phyloP scores from a whole-genome alignment of 1,139 yeast species.

The Zygosaccharomyces pseudobailii region DNA sequence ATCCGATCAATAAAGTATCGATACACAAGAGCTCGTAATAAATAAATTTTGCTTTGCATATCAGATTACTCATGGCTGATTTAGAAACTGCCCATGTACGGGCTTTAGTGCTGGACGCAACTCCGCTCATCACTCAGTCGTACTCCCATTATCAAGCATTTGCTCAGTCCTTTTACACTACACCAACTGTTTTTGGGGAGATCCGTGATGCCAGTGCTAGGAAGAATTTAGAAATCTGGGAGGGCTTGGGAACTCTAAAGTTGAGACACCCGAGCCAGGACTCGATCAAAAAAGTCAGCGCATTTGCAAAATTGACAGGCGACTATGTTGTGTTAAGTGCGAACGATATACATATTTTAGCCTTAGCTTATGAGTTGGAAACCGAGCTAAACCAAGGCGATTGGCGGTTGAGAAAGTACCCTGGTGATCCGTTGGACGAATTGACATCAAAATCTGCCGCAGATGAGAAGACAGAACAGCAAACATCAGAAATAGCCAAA shows the following conservation, averaged over 20 bases:
- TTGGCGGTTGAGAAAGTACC: conserved; percentile 62
- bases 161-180: conserved; percentile 71
- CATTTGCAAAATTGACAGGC: conserved; percentile 84
- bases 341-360: conserved; percentile 89
- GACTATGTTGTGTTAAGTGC: conserved; percentile 82
- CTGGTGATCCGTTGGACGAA: conserved; percentile 50
- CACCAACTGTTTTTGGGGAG: conserved; percentile 88
- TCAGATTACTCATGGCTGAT: conserved; percentile 12
- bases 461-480: conserved; percentile 5
- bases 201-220: conserved; percentile 82
- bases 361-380: conserved; percentile 85
- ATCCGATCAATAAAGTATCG: too few species aligned
- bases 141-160: conserved; percentile 67
- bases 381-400: conserved; percentile 64
- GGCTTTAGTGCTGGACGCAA: conserved; percentile 81
- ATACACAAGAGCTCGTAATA: too few species aligned
- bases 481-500: neutral
- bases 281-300: conserved; percentile 59
- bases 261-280: conserved; percentile 72
- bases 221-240: conserved; percentile 74
- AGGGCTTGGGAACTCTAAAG: conserved; percentile 47
- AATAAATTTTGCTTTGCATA: too few species aligned
- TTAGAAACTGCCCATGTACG: conserved; percentile 36
- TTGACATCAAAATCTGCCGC: conserved; percentile 16
- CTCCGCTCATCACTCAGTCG: conserved; percentile 84